Evolutionary conservation across 2,329 filamentous ascomycete genomes (phyloP).

Genomic region (Lomentospora prolificans): DNA sequence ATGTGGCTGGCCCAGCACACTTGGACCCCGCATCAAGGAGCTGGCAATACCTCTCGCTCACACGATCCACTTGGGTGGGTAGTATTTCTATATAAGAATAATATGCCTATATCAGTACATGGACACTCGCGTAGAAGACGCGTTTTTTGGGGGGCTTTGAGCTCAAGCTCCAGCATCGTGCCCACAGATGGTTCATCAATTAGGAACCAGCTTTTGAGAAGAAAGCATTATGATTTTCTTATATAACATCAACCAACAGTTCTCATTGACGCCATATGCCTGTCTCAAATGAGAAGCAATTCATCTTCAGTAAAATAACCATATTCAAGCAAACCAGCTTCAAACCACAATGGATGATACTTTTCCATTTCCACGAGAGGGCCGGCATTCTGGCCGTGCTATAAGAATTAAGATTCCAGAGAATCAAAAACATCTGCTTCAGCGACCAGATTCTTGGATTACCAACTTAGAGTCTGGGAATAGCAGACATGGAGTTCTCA

Average conservation of each 20-base stretch:
- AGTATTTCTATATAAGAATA: not conserved
- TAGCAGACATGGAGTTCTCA: slow-evolving; percentile 16
- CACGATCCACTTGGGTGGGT: no score
- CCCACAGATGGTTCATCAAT: no score
- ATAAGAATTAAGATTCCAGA: slow-evolving; percentile 22
- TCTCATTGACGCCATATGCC: no score
- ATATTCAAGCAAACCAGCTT: not conserved
- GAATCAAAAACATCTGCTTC: slow-evolving; percentile 28
- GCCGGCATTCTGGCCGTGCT: not conserved
- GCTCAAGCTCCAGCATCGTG: no score
- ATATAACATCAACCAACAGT: no score
- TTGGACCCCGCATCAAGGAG: no score
- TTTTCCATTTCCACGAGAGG: not conserved
- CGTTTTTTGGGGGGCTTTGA: no score
- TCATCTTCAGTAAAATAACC: not conserved
- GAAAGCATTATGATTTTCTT: no score
- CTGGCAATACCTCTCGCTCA: no score
- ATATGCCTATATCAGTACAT: not conserved
- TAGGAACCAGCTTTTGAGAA: no score
- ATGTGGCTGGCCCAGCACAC: no score
- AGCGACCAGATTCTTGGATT: slow-evolving; percentile 26
- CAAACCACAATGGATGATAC: not conserved
- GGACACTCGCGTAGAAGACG: not conserved
- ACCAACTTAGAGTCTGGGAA: slow-evolving; percentile 14
- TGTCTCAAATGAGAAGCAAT: no score